Evolutionary conservation across 179 eudicot species (phyloP).

Genomic region (Heliamphora pulchella): DNA sequence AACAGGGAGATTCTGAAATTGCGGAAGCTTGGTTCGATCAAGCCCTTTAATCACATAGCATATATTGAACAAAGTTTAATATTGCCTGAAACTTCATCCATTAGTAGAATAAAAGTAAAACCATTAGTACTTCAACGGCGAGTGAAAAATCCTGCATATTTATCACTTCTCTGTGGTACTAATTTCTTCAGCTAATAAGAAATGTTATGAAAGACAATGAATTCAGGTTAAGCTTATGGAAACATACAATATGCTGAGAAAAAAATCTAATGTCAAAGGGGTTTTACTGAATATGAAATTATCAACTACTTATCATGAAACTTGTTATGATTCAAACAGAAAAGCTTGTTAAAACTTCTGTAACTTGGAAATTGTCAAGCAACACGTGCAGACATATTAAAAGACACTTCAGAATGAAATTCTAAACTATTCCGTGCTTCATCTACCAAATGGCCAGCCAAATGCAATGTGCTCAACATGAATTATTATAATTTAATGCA

Average conservation of each 20-base stretch:
- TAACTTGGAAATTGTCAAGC: not conserved
- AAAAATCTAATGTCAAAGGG: not conserved
- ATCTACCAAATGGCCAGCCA: not conserved
- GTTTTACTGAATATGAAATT: not conserved
- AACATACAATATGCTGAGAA: not conserved
- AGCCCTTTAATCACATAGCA: not conserved
- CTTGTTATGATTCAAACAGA: not conserved
- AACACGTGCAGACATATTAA: not conserved
- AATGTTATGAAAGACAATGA: not conserved
- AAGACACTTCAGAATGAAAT: not conserved
- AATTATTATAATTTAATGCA: not conserved
- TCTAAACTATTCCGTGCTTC: not conserved
- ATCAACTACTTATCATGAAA: not conserved
- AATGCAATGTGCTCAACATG: not conserved
- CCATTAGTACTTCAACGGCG: not conserved
- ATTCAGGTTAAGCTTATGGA: not conserved
- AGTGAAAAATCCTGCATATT: not conserved
- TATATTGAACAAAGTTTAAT: not conserved
- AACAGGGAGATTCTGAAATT: too few relatives aligned
- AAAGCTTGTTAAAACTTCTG: not conserved
- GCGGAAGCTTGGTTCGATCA: not conserved
- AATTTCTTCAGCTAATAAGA: not conserved
- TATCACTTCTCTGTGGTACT: not conserved
- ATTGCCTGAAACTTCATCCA: not conserved
- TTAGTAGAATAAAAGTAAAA: not conserved